Evolutionary conservation across 202 grass and related monocot species (phyloP), one percentile per base, ranked within the genome.

Genomic region (Bolboschoenoplectus hybrid): DNA sequence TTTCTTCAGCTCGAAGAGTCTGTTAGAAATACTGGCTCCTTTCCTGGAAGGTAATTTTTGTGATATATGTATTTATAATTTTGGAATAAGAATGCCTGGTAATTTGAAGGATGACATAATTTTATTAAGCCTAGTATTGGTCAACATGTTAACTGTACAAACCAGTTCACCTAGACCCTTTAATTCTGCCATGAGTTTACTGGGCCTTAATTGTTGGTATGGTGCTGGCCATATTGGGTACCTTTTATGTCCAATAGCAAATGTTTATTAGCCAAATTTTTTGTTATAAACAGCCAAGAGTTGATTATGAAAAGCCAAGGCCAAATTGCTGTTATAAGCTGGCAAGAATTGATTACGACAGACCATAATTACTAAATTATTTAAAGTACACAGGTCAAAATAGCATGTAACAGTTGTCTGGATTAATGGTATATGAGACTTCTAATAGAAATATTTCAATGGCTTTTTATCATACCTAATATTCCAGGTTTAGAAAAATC

Each of bases 1-100:
- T 99, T 99, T 91, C 94, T 99, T 90, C 93, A 94, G 67, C 81
- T 99, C 74, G 97, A 94, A 82, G 88, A 94, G 78, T 91, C 94
- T 52, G 85, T 99, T 79, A 94, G 75, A 83, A 89, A 81, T 87
- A 91, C 87, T 58, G 94, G 94, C 67, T 92, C 85, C 92, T 99
- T 97, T 87, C 97, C 92, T 78, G 97, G 93, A 91, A 94, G 97
- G 97, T 99, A 97, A 92, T 88, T 74, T 16, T 74, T 84, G 17
- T 85, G 14, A 67, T 41, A 43, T 44, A 74, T 76, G 66, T 84
- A 63, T 82, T 2, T 65, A 19, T 72, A 41, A 67, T 46, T 82
- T 66, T 83, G 63, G 14, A 83, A 50, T 4, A 67, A 7, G 12
- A 83, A 38, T 61, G 20, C 35, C 36, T 80, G 6, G 8, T 61